These are phyloP conservation scores for Gyrodon lividus DNA, from an alignment of 768 basidiomycete species.

Conservation along the genomic window DNA sequence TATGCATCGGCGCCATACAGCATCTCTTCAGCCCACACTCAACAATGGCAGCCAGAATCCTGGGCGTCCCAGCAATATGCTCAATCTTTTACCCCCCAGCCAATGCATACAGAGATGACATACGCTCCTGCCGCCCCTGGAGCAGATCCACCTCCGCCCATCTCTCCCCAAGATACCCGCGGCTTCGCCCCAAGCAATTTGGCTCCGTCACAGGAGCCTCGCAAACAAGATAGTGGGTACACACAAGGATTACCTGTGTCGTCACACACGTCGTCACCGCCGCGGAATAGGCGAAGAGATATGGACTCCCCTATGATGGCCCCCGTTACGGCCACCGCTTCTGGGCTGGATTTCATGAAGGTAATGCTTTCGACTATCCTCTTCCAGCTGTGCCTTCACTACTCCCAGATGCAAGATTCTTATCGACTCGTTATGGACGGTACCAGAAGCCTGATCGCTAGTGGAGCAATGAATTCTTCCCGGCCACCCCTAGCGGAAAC, in stretches of 20 bases:
- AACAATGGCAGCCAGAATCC: slow-evolving; percentile 42
- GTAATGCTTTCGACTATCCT: slow-evolving; percentile 20
- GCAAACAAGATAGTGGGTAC: slow-evolving; percentile 35
- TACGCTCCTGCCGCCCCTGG: slow-evolving; percentile 35
- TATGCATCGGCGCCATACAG: slow-evolving; percentile 31
- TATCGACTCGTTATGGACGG: slow-evolving; percentile 44
- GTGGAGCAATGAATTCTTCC: slow-evolving; percentile 21
- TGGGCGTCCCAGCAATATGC: slow-evolving; percentile 38
- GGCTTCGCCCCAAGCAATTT: slow-evolving; percentile 26
- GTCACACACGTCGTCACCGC: slow-evolving; percentile 28
- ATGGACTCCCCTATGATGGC: slow-evolving; percentile 33
- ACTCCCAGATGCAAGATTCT: slow-evolving; percentile 41
- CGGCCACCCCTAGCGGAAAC: slow-evolving; percentile 30
- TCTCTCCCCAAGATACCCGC: slow-evolving; percentile 32
- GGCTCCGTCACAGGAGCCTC: slow-evolving; percentile 31
- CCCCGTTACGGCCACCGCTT: slow-evolving; percentile 23
- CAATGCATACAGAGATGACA: slow-evolving; percentile 34
- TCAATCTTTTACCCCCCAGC: slow-evolving; percentile 33
- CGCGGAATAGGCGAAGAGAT: slow-evolving; percentile 38
- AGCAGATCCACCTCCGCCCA: slow-evolving; percentile 29
- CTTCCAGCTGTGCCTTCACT: slow-evolving; percentile 8
- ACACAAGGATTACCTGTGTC: slow-evolving; percentile 24
- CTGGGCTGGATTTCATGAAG: slow-evolving; percentile 43
- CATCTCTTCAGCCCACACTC: slow-evolving; percentile 30
- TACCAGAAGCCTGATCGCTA: slow-evolving; percentile 29